Base-by-base conservation (phyloP, 371 early-diverging fungal genomes). In the Rhizopus arrhizus region DNA sequence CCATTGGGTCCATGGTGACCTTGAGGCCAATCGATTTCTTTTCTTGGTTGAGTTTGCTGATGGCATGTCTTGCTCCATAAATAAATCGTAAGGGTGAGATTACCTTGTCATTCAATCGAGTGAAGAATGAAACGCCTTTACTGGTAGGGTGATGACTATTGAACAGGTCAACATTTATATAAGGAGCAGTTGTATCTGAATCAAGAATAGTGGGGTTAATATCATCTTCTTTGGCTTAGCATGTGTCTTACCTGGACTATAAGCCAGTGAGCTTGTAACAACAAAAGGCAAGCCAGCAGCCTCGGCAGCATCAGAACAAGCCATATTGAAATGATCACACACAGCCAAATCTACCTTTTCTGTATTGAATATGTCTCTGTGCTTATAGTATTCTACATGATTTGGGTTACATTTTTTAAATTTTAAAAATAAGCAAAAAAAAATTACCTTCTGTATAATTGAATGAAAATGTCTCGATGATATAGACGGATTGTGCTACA, bases 261-360 rank as follows among this genome's bases (percentile, higher is more conserved):
- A 29, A 8, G 48, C 22, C 5, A 29, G 10, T 2, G 48, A 7
- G 29, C 28, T 10, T 48, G 63, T 67, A 9, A 59, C 11, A 3
- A 67, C 29, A 35, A 47, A 67, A 35, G 63, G 63, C 10, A 62
- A 38, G 0, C 52, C 5, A 4, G 34, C 40, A 5, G 33, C 43
- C n/a, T 11, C 13, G 0, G 59, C 51, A 11, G 63, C 59, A 50
- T 67, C 63, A 8, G 56, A 29, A 38, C 63, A 67, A 8, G 52
- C 42, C 9, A 22, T 12, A 38, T 54, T 42, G 13, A 67, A 45
- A 34, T 51, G 33, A 56, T 67, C 68, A 35, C 68, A 67, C 1
- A 67, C 10, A 9, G 43, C 40, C 0, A 67, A 2, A 47, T 62
- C 63, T 33, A 65, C 52, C 9, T 65, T n/a, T 2, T 60, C 56